A percentile compares a stretch with the other conserved stretches of the same genome.
Conservation (phyloP, 805 yeast species). For the Wickerhamiella alocasiicola region DNA sequence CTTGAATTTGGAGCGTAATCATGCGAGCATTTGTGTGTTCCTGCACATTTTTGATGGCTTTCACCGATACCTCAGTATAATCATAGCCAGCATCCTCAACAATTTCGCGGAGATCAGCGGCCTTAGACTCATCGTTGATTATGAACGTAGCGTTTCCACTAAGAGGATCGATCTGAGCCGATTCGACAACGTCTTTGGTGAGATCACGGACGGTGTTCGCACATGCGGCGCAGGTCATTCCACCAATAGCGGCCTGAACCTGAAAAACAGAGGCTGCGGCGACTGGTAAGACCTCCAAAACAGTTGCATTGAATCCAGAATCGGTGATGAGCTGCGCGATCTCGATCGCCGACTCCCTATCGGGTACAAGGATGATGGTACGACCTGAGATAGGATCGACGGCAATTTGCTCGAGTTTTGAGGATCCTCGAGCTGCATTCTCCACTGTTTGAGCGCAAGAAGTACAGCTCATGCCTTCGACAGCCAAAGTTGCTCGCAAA, state of each 20-base stretch:
- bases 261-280: constrained; percentile 34
- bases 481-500: constrained; percentile 41
- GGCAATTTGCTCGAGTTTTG: constrained; percentile 30
- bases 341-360: constrained; percentile 38
- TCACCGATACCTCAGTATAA: constrained; percentile 35
- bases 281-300: constrained; percentile 50
- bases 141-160: constrained; percentile 53
- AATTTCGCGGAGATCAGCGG: constrained; percentile 36
- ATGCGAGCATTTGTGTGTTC: constrained; percentile 40
- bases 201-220: constrained; percentile 42
- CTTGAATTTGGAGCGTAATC: constrained; percentile 43
- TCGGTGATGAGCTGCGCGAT: constrained; percentile 39
- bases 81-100: constrained; percentile 43
- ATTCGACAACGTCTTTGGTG: constrained; percentile 35
- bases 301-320: constrained; percentile 36
- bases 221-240: constrained; percentile 55
- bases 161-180: constrained; percentile 43
- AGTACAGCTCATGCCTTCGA: constrained; percentile 62
- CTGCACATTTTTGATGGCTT: constrained; percentile 37
- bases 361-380: constrained; percentile 41
- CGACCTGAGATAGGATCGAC: constrained; percentile 42
- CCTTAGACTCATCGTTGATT: constrained; percentile 29
- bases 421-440: constrained; percentile 29
- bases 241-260: constrained; percentile 52
- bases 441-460: constrained; percentile 43